These are phyloP conservation scores for Musa schizocarpa DNA, from an alignment of 176 grass and related monocot species.

Conservation along the genomic window DNA sequence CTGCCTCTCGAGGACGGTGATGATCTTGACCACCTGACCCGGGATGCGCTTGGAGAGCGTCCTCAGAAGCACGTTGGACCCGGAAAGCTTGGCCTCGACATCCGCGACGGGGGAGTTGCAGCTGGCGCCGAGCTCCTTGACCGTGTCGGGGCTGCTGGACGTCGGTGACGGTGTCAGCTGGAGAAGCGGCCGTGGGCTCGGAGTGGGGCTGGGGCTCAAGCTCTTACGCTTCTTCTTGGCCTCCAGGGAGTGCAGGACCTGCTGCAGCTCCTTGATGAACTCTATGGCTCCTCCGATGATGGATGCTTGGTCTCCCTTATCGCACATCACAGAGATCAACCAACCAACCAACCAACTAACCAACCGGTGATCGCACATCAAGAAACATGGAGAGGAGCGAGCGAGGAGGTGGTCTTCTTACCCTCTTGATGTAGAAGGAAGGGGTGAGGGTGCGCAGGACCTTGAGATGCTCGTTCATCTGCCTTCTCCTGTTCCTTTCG, in stretches of 20 bases:
- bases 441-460: slow-evolving; percentile 81
- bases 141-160: slow-evolving; percentile 17
- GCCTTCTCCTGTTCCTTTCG: slow-evolving; percentile 79
- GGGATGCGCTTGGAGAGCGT: slow-evolving; percentile 69
- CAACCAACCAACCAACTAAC: neutral
- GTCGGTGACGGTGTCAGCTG: slow-evolving; percentile 49
- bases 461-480: slow-evolving; percentile 98
- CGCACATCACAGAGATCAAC: neutral
- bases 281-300: slow-evolving; percentile 94
- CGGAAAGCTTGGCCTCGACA: slow-evolving; percentile 80
- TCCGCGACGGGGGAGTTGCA: slow-evolving; percentile 82
- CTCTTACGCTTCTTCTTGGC: slow-evolving; percentile 63
- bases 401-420: neutral
- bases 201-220: slow-evolving; percentile 33
- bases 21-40: slow-evolving; percentile 52
- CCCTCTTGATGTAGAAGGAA: slow-evolving; percentile 80
- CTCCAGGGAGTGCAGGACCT: slow-evolving; percentile 64
- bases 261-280: slow-evolving; percentile 84
- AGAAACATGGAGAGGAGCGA: too few species aligned
- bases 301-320: slow-evolving; percentile 81
- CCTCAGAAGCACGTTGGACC: slow-evolving; percentile 72
- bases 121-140: slow-evolving; percentile 66
- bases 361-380: too few species aligned
- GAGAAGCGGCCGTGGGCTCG: slow-evolving; percentile 30
- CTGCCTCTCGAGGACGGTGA: slow-evolving; percentile 49